phyloP scores from a whole-genome alignment of 2,329 filamentous ascomycete genomes.

The Zymoseptoria ardabiliae region DNA sequence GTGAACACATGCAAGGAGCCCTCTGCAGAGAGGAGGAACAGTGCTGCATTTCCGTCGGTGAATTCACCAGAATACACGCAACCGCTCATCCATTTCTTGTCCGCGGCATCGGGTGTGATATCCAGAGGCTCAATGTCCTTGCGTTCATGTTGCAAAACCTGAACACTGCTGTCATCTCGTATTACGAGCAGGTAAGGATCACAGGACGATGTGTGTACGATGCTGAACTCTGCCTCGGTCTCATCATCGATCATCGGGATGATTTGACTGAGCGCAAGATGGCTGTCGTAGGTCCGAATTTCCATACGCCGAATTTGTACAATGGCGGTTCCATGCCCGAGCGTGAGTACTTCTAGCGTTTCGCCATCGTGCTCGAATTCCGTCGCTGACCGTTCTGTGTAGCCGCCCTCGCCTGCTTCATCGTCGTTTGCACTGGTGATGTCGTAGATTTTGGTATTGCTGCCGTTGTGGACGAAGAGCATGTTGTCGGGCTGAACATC shows the following conservation, averaged over 20 bases:
- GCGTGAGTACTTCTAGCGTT: constrained; percentile 76
- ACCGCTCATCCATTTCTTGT: constrained; percentile 72
- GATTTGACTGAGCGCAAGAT: constrained; percentile 83
- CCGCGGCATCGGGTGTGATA: constrained; percentile 57
- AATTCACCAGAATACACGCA: constrained; percentile 68
- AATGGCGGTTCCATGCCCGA: constrained; percentile 73
- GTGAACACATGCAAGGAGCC: constrained; percentile 68
- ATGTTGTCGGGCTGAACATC: constrained; percentile 1
- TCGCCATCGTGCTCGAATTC: constrained; percentile 89
- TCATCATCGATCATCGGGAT: constrained; percentile 89
- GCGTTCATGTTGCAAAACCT: constrained; percentile 63
- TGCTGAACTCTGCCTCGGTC: constrained; percentile 69
- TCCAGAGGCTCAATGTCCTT: constrained; percentile 56
- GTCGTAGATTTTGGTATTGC: constrained; percentile 23
- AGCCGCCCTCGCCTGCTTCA: constrained; percentile 6
- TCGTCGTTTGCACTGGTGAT: constrained; percentile 6
- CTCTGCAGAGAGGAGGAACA: constrained; percentile 70
- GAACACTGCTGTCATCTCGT: constrained; percentile 73
- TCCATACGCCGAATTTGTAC: constrained; percentile 84
- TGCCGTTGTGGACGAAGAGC: constrained; percentile 26
- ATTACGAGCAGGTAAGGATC: constrained; percentile 81
- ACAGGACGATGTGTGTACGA: constrained; percentile 72
- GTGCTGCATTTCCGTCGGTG: constrained; percentile 50
- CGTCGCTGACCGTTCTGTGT: constrained; percentile 58
- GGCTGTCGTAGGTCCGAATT: constrained; percentile 85